These are phyloP conservation scores for Fraxinus americana DNA, from an alignment of 257 asterid species.

Conservation along the genomic window DNA sequence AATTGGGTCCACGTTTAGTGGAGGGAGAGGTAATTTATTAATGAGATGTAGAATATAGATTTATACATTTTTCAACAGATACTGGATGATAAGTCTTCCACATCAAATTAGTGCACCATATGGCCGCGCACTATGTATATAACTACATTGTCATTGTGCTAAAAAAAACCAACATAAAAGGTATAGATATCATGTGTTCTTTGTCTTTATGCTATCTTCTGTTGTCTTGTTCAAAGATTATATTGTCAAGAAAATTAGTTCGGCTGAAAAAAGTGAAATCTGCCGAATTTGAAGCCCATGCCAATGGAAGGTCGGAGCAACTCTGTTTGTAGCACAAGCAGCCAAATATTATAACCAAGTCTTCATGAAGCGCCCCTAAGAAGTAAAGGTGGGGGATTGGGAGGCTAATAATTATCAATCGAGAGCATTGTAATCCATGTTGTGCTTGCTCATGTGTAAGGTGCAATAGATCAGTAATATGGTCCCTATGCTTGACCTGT, in stretches of 20 bases:
- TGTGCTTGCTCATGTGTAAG: constrained; percentile 16
- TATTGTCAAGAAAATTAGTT: neutral
- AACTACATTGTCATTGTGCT: too few species aligned
- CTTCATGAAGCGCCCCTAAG: neutral
- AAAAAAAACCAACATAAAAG: too few species aligned
- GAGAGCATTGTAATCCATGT: neutral
- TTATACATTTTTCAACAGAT: too few species aligned
- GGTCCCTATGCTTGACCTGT: constrained; percentile 35
- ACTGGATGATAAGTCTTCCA: too few species aligned
- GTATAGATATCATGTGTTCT: neutral
- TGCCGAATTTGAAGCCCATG: neutral
- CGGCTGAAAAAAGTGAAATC: neutral
- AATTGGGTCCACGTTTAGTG: neutral
- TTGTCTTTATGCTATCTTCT: neutral
- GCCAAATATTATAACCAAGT: neutral
- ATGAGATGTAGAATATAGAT: too few species aligned
- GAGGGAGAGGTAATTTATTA: too few species aligned
- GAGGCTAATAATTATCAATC: too few species aligned
- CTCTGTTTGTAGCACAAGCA: neutral
- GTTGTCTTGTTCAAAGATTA: neutral
- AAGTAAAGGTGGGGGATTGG: too few species aligned
- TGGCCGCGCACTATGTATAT: too few species aligned
- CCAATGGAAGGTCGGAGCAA: neutral
- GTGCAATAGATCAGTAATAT: constrained; percentile 27
- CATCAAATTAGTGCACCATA: too few species aligned